These are phyloP conservation scores for Colletotrichum sp. DNA, from an alignment of 2,329 filamentous ascomycete species.

Conservation along the genomic window DNA sequence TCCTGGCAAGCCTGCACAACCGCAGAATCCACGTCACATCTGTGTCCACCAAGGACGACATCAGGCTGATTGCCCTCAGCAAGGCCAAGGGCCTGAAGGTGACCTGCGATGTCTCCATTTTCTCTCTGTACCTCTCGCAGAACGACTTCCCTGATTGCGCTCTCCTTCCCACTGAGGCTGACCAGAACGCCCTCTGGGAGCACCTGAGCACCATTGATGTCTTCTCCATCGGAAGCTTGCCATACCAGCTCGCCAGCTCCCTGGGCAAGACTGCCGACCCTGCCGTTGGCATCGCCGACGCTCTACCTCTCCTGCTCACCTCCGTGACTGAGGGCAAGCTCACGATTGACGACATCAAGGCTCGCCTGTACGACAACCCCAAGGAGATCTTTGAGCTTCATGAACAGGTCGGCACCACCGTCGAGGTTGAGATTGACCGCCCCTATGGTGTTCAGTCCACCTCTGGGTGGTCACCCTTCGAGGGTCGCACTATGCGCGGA, in stretches of 20 bases:
- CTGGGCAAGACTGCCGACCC: conserved; percentile 59
- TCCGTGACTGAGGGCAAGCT: conserved; percentile 77
- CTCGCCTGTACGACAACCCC: conserved; percentile 77
- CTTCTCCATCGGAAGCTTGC: conserved; percentile 80
- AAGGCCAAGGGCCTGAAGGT: conserved; percentile 84
- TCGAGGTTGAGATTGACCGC: conserved; percentile 80
- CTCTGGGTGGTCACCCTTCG: conserved; percentile 73
- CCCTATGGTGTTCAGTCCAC: conserved; percentile 63
- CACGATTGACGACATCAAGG: conserved; percentile 75
- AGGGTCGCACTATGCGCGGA: conserved; percentile 70
- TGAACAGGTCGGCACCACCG: conserved; percentile 74
- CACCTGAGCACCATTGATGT: conserved; percentile 76
- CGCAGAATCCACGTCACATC: conserved; percentile 81
- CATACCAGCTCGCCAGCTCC: conserved; percentile 73
- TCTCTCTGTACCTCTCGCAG: conserved; percentile 76
- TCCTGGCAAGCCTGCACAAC: conserved; percentile 79
- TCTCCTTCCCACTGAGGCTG: conserved; percentile 68
- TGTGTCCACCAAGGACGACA: conserved; percentile 82
- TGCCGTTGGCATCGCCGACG: conserved; percentile 73
- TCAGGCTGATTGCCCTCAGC: conserved; percentile 76
- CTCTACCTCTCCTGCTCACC: conserved; percentile 76
- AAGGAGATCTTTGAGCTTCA: conserved; percentile 84
- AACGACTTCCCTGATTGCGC: conserved; percentile 72
- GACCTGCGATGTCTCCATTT: conserved; percentile 83
- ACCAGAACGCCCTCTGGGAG: conserved; percentile 78